phyloP scores from a whole-genome alignment of 2,329 filamentous ascomycete species.

The Monilinia polystroma region DNA sequence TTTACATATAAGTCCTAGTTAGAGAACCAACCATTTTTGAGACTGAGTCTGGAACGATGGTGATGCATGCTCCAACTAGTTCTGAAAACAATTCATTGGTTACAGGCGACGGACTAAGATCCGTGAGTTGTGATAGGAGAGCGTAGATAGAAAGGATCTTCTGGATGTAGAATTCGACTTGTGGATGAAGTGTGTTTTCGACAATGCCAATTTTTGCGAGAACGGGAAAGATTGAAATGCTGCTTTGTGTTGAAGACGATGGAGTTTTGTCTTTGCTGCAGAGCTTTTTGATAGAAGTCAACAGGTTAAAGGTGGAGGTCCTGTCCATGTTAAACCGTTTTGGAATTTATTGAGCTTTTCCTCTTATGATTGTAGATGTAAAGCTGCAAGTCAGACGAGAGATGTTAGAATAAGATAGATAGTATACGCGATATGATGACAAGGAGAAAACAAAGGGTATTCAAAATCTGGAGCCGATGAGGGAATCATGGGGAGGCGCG shows the following conservation, averaged over 20 bases:
- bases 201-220: background rate
- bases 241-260: background rate
- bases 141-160: slow-evolving; percentile 21
- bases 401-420: slow-evolving; percentile 2
- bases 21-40: slow-evolving; percentile 2
- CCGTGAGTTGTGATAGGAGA: slow-evolving; percentile 16
- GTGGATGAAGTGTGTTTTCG: background rate
- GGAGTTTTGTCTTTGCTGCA: background rate
- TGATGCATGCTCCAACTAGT: slow-evolving; percentile 43
- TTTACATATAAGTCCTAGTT: background rate
- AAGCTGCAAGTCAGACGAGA: slow-evolving; percentile 1
- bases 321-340: background rate
- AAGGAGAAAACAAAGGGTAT: background rate
- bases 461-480: background rate
- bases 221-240: background rate
- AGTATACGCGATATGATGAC: background rate
- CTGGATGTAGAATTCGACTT: slow-evolving; percentile 18
- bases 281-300: background rate
- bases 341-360: background rate
- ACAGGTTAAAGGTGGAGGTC: background rate
- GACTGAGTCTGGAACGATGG: background rate
- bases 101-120: slow-evolving; percentile 39
- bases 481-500: background rate
- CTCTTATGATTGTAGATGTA: background rate
- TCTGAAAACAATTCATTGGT: slow-evolving; percentile 42